Conservation (phyloP, 257 asterid genomes). For the Penstemon eatonii region DNA sequence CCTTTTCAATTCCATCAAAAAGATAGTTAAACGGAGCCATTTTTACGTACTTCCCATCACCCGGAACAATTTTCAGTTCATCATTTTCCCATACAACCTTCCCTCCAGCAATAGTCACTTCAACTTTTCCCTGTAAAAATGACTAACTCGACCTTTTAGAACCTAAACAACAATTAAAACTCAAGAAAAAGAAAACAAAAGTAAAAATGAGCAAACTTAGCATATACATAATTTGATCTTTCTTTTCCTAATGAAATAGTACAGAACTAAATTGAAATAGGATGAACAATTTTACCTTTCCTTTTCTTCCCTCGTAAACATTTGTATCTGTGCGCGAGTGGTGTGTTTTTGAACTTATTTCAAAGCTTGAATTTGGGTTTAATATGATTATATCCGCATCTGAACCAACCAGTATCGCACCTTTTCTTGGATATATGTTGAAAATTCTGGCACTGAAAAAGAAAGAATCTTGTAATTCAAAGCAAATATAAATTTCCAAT, state of each 20-base stretch:
- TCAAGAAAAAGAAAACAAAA: constrained; percentile 4
- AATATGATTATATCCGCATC: constrained; percentile 92
- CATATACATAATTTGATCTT: not conserved
- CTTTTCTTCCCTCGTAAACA: constrained; percentile 83
- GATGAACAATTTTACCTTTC: constrained; percentile 53
- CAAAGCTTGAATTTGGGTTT: constrained; percentile 82
- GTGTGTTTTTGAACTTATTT: constrained; percentile 72
- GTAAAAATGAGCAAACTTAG: not conserved
- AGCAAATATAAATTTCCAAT: not conserved
- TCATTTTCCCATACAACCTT: constrained; percentile 81
- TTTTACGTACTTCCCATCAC: constrained; percentile 74
- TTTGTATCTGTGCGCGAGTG: constrained; percentile 87
- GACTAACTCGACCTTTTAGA: not conserved
- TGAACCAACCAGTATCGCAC: constrained; percentile 87
- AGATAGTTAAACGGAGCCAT: constrained; percentile 83
- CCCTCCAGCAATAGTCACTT: constrained; percentile 89
- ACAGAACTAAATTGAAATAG: not conserved
- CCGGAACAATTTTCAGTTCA: constrained; percentile 63
- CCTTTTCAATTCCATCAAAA: constrained; percentile 64
- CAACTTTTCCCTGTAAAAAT: constrained; percentile 74
- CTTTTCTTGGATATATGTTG: constrained; percentile 94
- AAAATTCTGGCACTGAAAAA: constrained; percentile 77
- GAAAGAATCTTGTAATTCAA: constrained; percentile 5
- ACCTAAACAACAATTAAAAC: not conserved
- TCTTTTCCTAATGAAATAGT: not conserved